Base-by-base conservation (phyloP, 441 rosid genomes). In the Omphalea diandra region DNA sequence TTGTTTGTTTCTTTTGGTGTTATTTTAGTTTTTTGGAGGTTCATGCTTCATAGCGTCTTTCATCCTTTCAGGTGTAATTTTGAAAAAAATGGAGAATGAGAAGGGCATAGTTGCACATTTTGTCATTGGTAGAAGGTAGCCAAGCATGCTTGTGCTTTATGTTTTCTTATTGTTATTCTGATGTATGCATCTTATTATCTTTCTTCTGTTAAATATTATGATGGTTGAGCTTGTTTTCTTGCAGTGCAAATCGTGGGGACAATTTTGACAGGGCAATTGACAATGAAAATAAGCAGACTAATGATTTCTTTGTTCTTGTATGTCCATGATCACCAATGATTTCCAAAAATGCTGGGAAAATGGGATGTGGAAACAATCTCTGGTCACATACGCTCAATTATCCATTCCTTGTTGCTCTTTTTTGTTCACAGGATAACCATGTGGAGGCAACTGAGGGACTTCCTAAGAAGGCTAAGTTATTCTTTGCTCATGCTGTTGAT, bases 281-380 rank as follows among this genome's bases (percentile, higher is more conserved):
- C 24, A 53, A 73, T 55, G 99, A 95, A 84, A 88, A 89, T 76
- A 79, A 76, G 82, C 96, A 82, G 79, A 83, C 87, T 24, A 77
- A 83, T 73, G 99, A 95, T 86, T 85, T 93, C 76, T 73, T 91
- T 40, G 73, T 91, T 79, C 94, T 95, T 68, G 99, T 95, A 88
- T 68, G 96, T 78, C 75, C 46, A n/a, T 15, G 38, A 26, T 58
- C 18, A n/a, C 15, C 26, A 20, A 18, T 35, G 26, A 9, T 20
- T 35, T 44, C 1, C 29, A 44, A 67, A 24, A 65, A 3, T 32
- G 20, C 41, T 38, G 18, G 57, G n/a, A 33, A 26, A 22, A n/a
- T 69, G 57, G 22, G 47, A 29, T 50, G 43, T 70, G 22, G 11
- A 47, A 58, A 70, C 26, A 27, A 29, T 27, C 17, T 46, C 8